Evolutionary conservation across 495 filamentous ascomycete genomes (phyloP).

Genomic region (Apiosordaria backusii): DNA sequence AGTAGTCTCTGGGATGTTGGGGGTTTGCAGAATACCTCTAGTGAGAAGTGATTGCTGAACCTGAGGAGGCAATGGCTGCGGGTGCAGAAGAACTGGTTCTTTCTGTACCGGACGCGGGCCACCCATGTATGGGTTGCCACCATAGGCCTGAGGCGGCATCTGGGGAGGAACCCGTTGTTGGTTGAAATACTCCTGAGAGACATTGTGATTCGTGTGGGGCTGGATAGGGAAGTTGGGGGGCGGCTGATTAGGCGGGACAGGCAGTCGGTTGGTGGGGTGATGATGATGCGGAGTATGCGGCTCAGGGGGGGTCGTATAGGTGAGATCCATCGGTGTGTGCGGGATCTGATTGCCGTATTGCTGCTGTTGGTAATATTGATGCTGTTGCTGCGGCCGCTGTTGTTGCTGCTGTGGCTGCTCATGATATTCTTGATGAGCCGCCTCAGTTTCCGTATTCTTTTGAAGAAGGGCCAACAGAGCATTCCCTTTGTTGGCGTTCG

Average conservation of each 20-base stretch:
- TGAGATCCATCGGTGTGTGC: conserved; percentile 44
- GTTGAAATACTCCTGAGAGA: conserved; percentile 16
- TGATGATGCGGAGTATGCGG: conserved; percentile 41
- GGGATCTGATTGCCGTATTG: conserved; percentile 19
- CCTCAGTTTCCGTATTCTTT: conserved; percentile 19
- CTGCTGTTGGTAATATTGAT: conserved; percentile 4
- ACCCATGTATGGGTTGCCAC: conserved; percentile 25
- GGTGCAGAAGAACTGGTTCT: conserved; percentile 48
- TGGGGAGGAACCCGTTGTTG: conserved; percentile 22
- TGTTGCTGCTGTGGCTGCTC: conserved; percentile 7
- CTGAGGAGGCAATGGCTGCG: conserved; percentile 52
- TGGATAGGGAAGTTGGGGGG: conserved; percentile 46
- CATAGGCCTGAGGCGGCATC: conserved; percentile 24
- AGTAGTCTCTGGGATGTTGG: conserved; percentile 25
- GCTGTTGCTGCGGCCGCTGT: conserved; percentile 8
- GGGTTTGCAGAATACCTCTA: conserved; percentile 29
- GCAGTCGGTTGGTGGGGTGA: conserved; percentile 37
- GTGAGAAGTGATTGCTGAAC: conserved; percentile 44
- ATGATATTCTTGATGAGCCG: conserved; percentile 18
- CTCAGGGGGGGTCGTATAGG: conserved; percentile 32
- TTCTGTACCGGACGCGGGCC: conserved; percentile 29
- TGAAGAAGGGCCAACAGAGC: conserved; percentile 36
- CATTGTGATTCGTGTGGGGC: conserved; percentile 21
- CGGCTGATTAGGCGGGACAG: conserved; percentile 34
- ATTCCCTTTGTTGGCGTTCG: conserved; percentile 31